Evolutionary conservation across 1,284 basidiomycete species (phyloP).

Genomic region (Moesziomyces antarcticus): DNA sequence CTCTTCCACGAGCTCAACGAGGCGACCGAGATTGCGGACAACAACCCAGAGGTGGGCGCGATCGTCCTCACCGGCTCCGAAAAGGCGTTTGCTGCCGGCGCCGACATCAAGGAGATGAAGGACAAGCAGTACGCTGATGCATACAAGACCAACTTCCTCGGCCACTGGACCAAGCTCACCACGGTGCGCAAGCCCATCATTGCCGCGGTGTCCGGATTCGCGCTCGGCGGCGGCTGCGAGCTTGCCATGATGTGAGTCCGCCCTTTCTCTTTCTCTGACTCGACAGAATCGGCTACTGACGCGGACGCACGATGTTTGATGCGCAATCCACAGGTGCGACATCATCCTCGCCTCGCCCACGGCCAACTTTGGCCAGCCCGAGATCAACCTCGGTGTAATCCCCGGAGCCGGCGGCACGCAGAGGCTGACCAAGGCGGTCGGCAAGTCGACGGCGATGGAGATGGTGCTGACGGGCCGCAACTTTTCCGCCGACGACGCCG

Average conservation of each 20-base stretch:
- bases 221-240: slow-evolving; percentile 96
- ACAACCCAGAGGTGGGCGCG: slow-evolving; percentile 72
- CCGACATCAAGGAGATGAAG: slow-evolving; percentile 93
- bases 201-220: slow-evolving; percentile 94
- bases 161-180: slow-evolving; percentile 83
- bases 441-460: slow-evolving; percentile 96
- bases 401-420: slow-evolving; percentile 87
- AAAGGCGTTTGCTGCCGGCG: slow-evolving; percentile 92
- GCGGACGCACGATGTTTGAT: neutral
- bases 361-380: slow-evolving; percentile 94
- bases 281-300: neutral
- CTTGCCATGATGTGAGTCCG: slow-evolving; percentile 84
- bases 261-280: neutral
- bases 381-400: slow-evolving; percentile 96
- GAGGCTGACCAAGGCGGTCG: slow-evolving; percentile 84
- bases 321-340: slow-evolving; percentile 73
- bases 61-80: slow-evolving; percentile 94
- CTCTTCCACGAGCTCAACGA: slow-evolving; percentile 78
- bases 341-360: slow-evolving; percentile 94
- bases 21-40: slow-evolving; percentile 79
- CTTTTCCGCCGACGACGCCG: slow-evolving; percentile 84
- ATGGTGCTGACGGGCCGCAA: slow-evolving; percentile 82
- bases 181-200: slow-evolving; percentile 90
- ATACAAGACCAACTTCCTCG: slow-evolving; percentile 88
- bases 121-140: slow-evolving; percentile 87